phyloP scores from a whole-genome alignment of 1,284 basidiomycete species.

The Austroboletus rostrupii region DNA sequence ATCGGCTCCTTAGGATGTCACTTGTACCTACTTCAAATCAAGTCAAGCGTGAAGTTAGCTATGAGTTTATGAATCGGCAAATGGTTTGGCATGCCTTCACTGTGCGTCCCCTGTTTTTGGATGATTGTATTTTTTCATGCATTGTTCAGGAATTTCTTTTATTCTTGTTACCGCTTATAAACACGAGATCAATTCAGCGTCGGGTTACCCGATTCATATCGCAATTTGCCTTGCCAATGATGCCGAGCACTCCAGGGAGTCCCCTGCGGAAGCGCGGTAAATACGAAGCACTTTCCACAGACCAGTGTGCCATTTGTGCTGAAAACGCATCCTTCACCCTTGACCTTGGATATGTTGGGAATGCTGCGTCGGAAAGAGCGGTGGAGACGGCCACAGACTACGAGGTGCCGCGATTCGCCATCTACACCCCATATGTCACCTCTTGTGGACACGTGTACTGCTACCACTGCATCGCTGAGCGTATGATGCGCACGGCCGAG shows the following conservation, averaged over 20 bases:
- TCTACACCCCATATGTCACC: constrained; percentile 69
- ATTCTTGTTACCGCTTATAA: constrained; percentile 86
- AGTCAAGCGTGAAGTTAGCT: constrained; percentile 84
- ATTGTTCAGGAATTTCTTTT: constrained; percentile 84
- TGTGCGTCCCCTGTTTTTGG: constrained; percentile 42
- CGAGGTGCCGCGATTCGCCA: constrained; percentile 48
- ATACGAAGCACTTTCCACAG: constrained; percentile 58
- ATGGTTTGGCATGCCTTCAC: constrained; percentile 99
- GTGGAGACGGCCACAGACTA: constrained; percentile 11
- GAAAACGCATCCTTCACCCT: constrained; percentile 66
- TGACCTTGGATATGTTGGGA: constrained; percentile 50
- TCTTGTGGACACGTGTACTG: constrained; percentile 83
- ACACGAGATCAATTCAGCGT: constrained; percentile 59
- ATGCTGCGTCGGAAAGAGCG: constrained; percentile 26
- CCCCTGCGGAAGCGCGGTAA: constrained; percentile 44
- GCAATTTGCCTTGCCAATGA: constrained; percentile 28
- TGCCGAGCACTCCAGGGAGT: constrained; percentile 7
- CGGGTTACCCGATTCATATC: constrained; percentile 46
- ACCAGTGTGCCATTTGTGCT: constrained; percentile 77
- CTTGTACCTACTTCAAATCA: constrained; percentile 73
- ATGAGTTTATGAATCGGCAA: constrained; percentile 99
- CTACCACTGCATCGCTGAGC: constrained; percentile 82
- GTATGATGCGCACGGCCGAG: constrained; percentile 69
- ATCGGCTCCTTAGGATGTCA: constrained; percentile 77
- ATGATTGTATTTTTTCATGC: neutral